These are phyloP conservation scores for Stemphylium beticola DNA, from an alignment of 2,329 filamentous ascomycete genomes.

Conservation along the genomic window DNA sequence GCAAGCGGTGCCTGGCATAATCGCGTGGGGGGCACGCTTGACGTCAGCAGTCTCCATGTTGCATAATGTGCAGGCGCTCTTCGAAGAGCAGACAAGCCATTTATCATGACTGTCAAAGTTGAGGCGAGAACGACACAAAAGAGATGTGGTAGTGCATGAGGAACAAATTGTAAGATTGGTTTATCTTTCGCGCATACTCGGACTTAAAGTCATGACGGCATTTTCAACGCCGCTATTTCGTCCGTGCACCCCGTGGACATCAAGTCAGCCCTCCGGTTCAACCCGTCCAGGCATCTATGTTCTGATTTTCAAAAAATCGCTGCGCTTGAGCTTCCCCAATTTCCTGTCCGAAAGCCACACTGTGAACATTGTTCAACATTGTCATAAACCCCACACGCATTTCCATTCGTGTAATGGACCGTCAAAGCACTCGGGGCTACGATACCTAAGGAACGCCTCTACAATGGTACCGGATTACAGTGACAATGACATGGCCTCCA, in stretches of 20 bases:
- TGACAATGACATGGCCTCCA: neutral
- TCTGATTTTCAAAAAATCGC: neutral
- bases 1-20: constrained; percentile 21
- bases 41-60: constrained; percentile 29
- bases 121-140: constrained; percentile 6
- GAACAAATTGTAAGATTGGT: constrained; percentile 7
- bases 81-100: constrained; percentile 46
- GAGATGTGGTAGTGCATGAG: constrained; percentile 39
- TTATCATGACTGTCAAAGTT: constrained; percentile 43
- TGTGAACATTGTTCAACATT: no score
- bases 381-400: no score
- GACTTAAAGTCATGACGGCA: constrained; percentile 34
- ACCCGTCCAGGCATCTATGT: neutral
- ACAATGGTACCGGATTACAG: neutral
- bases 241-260: constrained; percentile 5
- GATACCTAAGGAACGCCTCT: neutral
- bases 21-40: constrained; percentile 16
- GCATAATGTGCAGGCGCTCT: constrained; percentile 35
- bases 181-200: constrained; percentile 19
- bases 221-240: constrained; percentile 16
- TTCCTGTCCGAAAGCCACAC: no score
- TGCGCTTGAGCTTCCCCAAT: no score
- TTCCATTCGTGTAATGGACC: no score
- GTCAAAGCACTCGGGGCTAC: no score
- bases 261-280: neutral